A percentile compares a stretch with the other conserved stretches of the same genome.
phyloP scores from a whole-genome alignment of 306 rosid genomes.

The Ammopiptanthus mongolicus region DNA sequence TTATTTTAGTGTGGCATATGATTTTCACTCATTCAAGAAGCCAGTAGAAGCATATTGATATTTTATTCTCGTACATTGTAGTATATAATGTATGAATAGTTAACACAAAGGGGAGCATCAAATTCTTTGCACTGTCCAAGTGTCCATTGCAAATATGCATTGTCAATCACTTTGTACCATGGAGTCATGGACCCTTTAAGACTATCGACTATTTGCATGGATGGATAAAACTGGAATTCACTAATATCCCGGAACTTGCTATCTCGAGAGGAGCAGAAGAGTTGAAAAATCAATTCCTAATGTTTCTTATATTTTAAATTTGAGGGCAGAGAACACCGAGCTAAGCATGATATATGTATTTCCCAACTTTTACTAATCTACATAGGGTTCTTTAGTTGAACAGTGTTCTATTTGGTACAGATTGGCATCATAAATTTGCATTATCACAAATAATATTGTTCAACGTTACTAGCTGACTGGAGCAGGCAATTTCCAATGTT shows the following conservation, averaged over 20 bases:
- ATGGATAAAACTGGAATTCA: background rate
- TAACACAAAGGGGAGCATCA: no score
- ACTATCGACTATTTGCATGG: background rate
- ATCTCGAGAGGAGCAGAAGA: background rate
- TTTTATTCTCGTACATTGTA: background rate
- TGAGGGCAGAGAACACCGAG: background rate
- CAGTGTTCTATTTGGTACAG: slow-evolving; percentile 12
- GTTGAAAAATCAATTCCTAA: slow-evolving; percentile 5
- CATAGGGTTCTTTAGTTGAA: slow-evolving; percentile 1
- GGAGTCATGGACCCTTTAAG: background rate
- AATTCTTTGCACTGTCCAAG: no score
- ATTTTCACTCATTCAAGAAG: background rate
- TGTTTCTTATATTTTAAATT: slow-evolving; percentile 12
- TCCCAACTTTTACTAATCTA: slow-evolving; percentile 4
- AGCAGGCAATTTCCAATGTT: background rate
- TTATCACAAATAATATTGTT: background rate
- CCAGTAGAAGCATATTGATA: no score
- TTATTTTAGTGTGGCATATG: no score
- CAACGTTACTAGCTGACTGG: slow-evolving; percentile 14
- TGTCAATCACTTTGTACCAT: slow-evolving; percentile 9
- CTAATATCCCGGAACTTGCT: slow-evolving; percentile 15
- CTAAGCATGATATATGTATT: background rate
- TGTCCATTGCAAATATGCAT: no score
- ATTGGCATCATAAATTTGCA: slow-evolving; percentile 6
- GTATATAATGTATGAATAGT: no score